Conservation (phyloP, 495 filamentous ascomycete species). For the Aspergillus wentii region DNA sequence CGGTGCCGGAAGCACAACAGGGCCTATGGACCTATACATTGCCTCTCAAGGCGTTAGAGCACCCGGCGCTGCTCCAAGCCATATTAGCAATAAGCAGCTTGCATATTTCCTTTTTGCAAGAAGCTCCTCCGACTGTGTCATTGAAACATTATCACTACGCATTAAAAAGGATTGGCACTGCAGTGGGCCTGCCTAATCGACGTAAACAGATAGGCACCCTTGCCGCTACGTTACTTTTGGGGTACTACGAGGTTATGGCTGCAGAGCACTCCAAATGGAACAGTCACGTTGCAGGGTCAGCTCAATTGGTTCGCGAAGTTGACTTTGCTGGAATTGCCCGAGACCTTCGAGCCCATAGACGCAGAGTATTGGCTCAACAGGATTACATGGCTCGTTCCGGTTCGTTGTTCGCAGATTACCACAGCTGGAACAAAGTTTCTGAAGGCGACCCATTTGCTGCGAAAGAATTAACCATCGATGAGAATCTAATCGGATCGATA, state of each 20-base stretch:
- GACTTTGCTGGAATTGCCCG: conserved; percentile 69
- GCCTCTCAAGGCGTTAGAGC: conserved; percentile 75
- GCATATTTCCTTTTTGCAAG: conserved; percentile 81
- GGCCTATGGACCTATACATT: conserved; percentile 86
- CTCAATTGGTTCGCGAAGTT: conserved; percentile 77
- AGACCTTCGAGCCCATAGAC: conserved; percentile 55
- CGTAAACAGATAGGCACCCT: conserved; percentile 78
- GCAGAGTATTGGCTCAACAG: conserved; percentile 21
- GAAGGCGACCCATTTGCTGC: conserved; percentile 42
- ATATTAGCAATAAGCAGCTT: conserved; percentile 85
- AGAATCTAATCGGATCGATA: conserved; percentile 36
- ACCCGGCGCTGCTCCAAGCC: conserved; percentile 82
- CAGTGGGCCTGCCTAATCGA: conserved; percentile 63
- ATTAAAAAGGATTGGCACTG: conserved; percentile 68
- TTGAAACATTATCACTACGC: conserved; percentile 90
- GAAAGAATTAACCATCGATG: conserved; percentile 36
- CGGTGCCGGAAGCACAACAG: conserved; percentile 64
- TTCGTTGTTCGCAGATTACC: conserved; percentile 9
- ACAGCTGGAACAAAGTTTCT: conserved; percentile 9
- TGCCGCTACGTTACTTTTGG: conserved; percentile 81
- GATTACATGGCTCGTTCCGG: conserved; percentile 13
- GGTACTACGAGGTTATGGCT: conserved; percentile 90
- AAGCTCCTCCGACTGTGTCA: conserved; percentile 66
- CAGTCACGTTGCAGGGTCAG: conserved; percentile 80
- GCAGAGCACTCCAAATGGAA: conserved; percentile 97